Conservation (phyloP, 2,329 filamentous ascomycete species). For the Aureobasidium pullulans region DNA sequence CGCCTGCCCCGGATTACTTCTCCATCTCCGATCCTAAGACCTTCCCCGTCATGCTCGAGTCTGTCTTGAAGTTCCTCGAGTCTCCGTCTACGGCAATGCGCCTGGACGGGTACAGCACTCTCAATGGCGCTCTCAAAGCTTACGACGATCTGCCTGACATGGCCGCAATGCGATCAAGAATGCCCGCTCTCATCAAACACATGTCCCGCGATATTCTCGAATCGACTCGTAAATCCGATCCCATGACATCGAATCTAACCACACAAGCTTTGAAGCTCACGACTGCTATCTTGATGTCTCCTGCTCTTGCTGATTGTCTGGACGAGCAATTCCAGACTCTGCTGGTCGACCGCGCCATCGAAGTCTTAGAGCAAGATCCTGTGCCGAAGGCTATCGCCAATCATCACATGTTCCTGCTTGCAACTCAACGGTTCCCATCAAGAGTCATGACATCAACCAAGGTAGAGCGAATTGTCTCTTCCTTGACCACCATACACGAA, state of each 20-base stretch:
- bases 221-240: constrained; percentile 34
- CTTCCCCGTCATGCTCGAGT: constrained; percentile 76
- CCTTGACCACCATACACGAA: constrained; percentile 64
- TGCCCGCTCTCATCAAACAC: constrained; percentile 70
- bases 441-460: constrained; percentile 68
- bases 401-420: constrained; percentile 72
- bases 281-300: constrained; percentile 67
- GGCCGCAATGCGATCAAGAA: constrained; percentile 65
- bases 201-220: constrained; percentile 72
- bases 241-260: constrained; percentile 60
- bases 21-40: constrained; percentile 46
- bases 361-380: constrained; percentile 59
- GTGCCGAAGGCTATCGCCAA: constrained; percentile 71
- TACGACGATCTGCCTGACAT: constrained; percentile 76
- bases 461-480: constrained; percentile 61
- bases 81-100: constrained; percentile 64
- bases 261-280: constrained; percentile 73
- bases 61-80: constrained; percentile 71
- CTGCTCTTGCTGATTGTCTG: constrained; percentile 61
- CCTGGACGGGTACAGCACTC: constrained; percentile 77
- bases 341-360: constrained; percentile 73
- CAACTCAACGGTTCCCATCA: constrained; percentile 67
- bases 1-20: constrained; percentile 34
- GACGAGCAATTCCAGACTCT: constrained; percentile 72
- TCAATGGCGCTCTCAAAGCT: constrained; percentile 67